Percentiles rank a stretch among this genome's conserved stretches.
Conservation (phyloP, 2,329 filamentous ascomycete species). For the Penicillium hesseltinei region DNA sequence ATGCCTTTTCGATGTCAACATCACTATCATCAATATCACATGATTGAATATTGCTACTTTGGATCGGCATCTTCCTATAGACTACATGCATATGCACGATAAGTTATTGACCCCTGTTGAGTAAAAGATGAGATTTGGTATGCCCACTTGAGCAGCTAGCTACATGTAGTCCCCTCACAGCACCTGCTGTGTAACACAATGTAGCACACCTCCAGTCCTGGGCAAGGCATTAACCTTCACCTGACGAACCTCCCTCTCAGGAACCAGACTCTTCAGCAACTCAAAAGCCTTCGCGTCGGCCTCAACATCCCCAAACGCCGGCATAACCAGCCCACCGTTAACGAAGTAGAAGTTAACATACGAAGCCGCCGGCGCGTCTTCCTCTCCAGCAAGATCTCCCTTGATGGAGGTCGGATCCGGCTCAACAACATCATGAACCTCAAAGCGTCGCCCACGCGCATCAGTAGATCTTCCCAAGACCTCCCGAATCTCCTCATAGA, state of each 20-base stretch:
- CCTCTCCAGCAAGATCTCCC: constrained; percentile 20
- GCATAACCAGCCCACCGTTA: constrained; percentile 31
- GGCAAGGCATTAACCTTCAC: constrained; percentile 30
- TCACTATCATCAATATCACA: constrained; percentile 2
- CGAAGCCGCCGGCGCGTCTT: constrained; percentile 23
- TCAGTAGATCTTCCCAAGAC: constrained; percentile 22
- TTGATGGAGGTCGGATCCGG: constrained; percentile 23
- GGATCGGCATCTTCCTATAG: not conserved
- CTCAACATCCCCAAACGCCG: constrained; percentile 27
- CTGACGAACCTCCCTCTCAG: constrained; percentile 27
- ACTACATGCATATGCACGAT: not conserved
- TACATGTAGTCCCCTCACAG: constrained; percentile 9
- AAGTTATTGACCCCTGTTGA: not conserved
- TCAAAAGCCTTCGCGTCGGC: constrained; percentile 26
- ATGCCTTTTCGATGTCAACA: not conserved
- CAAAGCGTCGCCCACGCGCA: constrained; percentile 25
- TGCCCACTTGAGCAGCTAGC: not conserved
- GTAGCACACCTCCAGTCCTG: constrained; percentile 31
- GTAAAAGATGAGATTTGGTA: not conserved
- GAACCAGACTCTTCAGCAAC: constrained; percentile 24
- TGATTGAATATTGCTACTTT: not conserved
- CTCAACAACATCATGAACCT: constrained; percentile 29
- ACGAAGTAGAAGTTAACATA: constrained; percentile 36
- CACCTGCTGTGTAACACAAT: constrained; percentile 35
- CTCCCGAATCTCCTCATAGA: constrained; percentile 26